Conservation (phyloP, 345 rosid species). For the Rhizophora mangle region DNA sequence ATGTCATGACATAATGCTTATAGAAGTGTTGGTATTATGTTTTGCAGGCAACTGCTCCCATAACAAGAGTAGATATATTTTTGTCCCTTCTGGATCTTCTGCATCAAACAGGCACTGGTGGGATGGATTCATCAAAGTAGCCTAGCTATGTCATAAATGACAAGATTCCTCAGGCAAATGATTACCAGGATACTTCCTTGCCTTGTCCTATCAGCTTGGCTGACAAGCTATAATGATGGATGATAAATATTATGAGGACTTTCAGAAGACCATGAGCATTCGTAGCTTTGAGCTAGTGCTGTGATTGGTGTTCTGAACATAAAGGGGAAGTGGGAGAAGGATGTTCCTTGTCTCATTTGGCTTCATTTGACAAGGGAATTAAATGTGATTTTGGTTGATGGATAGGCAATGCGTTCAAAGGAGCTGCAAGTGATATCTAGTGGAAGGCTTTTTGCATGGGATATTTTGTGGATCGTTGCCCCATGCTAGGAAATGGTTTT, state of each 20-base stretch:
- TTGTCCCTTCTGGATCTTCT: constrained; percentile 77
- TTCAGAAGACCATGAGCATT: constrained; percentile 17
- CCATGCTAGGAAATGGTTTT: too few species aligned
- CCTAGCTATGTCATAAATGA: constrained; percentile 24
- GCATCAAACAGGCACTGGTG: constrained; percentile 35
- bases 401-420: constrained; percentile 3
- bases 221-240: constrained; percentile 14
- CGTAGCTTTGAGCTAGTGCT: constrained; percentile 1
- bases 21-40: constrained; percentile 13
- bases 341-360: neutral
- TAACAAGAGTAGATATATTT: constrained; percentile 68
- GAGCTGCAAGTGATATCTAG: neutral
- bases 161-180: constrained; percentile 25
- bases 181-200: constrained; percentile 30
- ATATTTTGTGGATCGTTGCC: too few species aligned
- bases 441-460: too few species aligned
- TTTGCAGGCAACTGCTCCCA: constrained; percentile 52
- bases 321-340: constrained; percentile 6
- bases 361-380: neutral
- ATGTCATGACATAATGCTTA: neutral
- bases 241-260: constrained; percentile 3
- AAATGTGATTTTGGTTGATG: constrained; percentile 17
- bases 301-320: constrained; percentile 13
- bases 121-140: constrained; percentile 31
- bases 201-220: constrained; percentile 22